These are phyloP conservation scores for Daldinia vernicosa DNA, from an alignment of 495 filamentous ascomycete genomes.

Conservation along the genomic window DNA sequence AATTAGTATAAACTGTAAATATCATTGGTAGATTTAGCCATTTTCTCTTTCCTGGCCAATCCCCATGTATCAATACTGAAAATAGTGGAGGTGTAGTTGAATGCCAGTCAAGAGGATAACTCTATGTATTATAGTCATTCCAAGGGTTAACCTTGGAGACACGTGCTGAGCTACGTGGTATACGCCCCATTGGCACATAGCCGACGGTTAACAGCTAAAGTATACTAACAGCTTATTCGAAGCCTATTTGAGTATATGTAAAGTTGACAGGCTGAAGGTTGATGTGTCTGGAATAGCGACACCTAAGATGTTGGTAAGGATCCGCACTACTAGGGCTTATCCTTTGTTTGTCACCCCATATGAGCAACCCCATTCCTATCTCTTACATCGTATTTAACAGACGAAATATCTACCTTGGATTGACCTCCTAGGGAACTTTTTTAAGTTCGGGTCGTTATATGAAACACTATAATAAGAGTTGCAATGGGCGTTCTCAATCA, in stretches of 20 bases:
- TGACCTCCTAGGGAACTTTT: not conserved
- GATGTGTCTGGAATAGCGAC: not conserved
- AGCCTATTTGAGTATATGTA: not conserved
- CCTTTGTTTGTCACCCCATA: not conserved
- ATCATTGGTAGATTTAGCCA: too few relatives aligned
- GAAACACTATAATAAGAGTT: not conserved
- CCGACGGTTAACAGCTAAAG: not conserved
- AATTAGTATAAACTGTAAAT: too few relatives aligned
- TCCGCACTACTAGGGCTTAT: not conserved
- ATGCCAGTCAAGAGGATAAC: too few relatives aligned
- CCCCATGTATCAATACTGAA: too few relatives aligned
- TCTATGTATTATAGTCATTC: not conserved
- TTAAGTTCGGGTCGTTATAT: not conserved
- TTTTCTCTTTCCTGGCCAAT: too few relatives aligned
- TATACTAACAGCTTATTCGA: not conserved
- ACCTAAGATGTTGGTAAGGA: not conserved
- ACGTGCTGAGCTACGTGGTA: not conserved
- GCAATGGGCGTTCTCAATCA: not conserved
- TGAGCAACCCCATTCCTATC: not conserved
- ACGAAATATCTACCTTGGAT: not conserved
- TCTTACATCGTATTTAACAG: not conserved
- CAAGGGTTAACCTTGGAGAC: not conserved
- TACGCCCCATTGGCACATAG: not conserved
- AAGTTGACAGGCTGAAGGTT: too few relatives aligned
- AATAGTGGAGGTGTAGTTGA: too few relatives aligned